Evolutionary conservation across 306 rosid species (phyloP), one percentile per base, ranked within the genome.

Genomic region (Rubus parviflorus): DNA sequence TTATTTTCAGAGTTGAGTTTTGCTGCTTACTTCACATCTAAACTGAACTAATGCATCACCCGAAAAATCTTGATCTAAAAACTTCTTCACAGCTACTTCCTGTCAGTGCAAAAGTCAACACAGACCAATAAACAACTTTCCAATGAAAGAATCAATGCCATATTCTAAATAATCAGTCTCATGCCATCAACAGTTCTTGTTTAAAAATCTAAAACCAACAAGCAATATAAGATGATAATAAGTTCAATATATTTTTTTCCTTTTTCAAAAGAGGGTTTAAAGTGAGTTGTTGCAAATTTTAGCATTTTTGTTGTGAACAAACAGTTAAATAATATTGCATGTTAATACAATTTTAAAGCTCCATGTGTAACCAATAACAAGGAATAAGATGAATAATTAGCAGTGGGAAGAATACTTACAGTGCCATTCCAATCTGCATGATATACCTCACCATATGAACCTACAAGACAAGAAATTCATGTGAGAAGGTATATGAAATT

Each of bases 21-120:
- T 74, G 79, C 73, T 49, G 73, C 97, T 88, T 86, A 96, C 99
- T 91, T 96, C 99, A 66, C 92, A 87, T 88, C 87, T 92, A 77
- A 96, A 93, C 89, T 96, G 97, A 84, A 81, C 80, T 83, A 96
- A 83, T 70, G 98, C 96, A 85, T 91, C 98, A 45, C 99, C 99
- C 54, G 99, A 92, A 75, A 96, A 84, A 80, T 86, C 99, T 91
- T 96, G 99, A 86, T 91, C 92, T 23, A 96, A 85, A 87, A 96
- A 96, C 86, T 96, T 96, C 89, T 96, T 96, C 81, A 96, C 99
- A 70, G 99, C 99, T 78, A 96, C 99, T 88, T 92, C 99, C 99
- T 96, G 82, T 69, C 40, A 77, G 77, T 75, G 43, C 72, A 84
- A 82, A 74, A 80, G 72, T 79, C 71, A 58, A n/a, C 67, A 80